phyloP scores from a whole-genome alignment of 257 asterid genomes.

The Solanum paucissectum region DNA sequence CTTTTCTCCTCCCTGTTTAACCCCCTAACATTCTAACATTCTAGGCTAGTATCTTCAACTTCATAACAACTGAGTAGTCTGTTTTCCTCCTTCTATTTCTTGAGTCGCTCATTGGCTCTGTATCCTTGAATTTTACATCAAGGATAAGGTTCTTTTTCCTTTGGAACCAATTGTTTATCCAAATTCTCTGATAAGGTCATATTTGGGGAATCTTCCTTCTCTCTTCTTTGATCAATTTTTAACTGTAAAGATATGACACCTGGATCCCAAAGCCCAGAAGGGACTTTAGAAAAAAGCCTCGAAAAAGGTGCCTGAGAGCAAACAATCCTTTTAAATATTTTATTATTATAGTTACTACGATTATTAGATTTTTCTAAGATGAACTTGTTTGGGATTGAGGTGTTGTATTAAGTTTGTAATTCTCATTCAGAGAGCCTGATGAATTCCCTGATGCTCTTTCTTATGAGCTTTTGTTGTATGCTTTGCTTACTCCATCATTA shows the following conservation, averaged over 20 bases:
- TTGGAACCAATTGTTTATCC: background rate
- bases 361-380: background rate
- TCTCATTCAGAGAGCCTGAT: background rate
- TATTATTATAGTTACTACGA: background rate
- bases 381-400: background rate
- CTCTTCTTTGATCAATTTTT: background rate
- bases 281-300: background rate
- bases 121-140: background rate
- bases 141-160: background rate
- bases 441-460: background rate
- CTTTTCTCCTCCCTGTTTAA: background rate
- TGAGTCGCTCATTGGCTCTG: background rate
- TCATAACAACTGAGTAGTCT: background rate
- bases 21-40: background rate
- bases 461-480: background rate
- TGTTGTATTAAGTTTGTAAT: background rate
- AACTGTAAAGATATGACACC: background rate
- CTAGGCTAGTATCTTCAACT: background rate
- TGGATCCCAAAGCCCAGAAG: background rate
- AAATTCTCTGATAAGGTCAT: background rate
- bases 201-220: background rate
- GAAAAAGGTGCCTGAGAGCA: background rate
- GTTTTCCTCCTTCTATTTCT: background rate
- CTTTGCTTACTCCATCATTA: background rate
- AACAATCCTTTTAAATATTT: background rate